These are phyloP conservation scores for Xanthoparmelia taractica DNA, from an alignment of 495 filamentous ascomycete species.

Conservation along the genomic window DNA sequence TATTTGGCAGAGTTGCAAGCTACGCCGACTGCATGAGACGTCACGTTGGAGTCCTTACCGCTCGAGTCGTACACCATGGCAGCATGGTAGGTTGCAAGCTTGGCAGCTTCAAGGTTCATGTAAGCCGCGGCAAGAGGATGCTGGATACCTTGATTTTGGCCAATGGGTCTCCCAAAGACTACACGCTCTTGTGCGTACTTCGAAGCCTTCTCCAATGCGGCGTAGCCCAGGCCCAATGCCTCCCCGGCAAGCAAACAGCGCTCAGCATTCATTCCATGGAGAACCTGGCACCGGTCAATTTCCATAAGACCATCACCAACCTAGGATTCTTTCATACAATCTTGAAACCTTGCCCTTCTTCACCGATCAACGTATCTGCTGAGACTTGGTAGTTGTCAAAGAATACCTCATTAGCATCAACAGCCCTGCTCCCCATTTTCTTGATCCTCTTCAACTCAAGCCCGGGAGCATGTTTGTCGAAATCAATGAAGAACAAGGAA, in stretches of 20 bases:
- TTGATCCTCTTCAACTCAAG: constrained; percentile 62
- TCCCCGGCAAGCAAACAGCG: constrained; percentile 69
- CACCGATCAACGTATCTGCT: constrained; percentile 53
- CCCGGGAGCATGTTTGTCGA: constrained; percentile 47
- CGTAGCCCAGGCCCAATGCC: constrained; percentile 69
- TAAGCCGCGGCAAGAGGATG: constrained; percentile 68
- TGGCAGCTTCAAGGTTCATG: constrained; percentile 74
- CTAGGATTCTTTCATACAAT: constrained; percentile 34
- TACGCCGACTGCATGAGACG: constrained; percentile 55
- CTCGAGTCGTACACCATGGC: constrained; percentile 61
- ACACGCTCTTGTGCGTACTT: constrained; percentile 60
- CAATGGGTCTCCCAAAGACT: constrained; percentile 64
- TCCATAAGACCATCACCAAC: background rate
- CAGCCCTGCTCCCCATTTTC: constrained; percentile 72
- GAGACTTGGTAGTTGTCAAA: constrained; percentile 66
- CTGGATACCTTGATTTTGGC: constrained; percentile 66
- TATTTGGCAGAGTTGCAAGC: constrained; percentile 74
- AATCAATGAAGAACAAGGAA: constrained; percentile 68
- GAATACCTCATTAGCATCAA: constrained; percentile 81
- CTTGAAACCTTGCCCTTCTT: constrained; percentile 66
- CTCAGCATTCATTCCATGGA: constrained; percentile 82
- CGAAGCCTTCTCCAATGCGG: constrained; percentile 55
- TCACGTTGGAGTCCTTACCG: constrained; percentile 20
- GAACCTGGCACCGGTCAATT: constrained; percentile 34
- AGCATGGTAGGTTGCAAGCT: constrained; percentile 70